A percentile compares a stretch with the other conserved stretches of the same genome.
Evolutionary conservation across 2,329 filamentous ascomycete genomes (phyloP).

Genomic region (Fusarium neocosmosporiellum): DNA sequence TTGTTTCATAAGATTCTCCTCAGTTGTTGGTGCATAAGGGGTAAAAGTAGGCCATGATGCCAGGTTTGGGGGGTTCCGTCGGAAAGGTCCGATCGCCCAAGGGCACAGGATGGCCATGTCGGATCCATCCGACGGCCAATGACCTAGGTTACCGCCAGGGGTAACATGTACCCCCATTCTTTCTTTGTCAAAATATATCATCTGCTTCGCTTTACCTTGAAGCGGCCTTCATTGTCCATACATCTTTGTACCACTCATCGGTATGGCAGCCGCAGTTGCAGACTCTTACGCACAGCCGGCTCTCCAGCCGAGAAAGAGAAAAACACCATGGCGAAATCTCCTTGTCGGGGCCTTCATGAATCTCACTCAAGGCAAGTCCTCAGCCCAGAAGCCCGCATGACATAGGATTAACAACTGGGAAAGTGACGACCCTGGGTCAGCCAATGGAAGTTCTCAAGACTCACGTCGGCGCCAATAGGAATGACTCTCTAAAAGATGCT

Average conservation of each 20-base stretch:
- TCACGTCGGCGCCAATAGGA: constrained; percentile 10
- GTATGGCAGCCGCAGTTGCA: not conserved
- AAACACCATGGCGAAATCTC: constrained; percentile 19
- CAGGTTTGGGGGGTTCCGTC: not conserved
- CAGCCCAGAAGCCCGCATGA: no score
- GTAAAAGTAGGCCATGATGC: no score
- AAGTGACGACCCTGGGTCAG: constrained; percentile 12
- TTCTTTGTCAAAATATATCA: not conserved
- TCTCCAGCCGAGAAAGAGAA: constrained; percentile 1
- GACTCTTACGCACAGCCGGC: not conserved
- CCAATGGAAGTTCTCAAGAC: constrained; percentile 21
- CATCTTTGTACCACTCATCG: not conserved
- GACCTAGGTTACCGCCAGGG: not conserved
- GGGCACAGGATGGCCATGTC: not conserved
- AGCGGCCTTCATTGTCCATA: not conserved
- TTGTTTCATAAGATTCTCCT: not conserved
- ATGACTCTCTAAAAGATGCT: constrained; percentile 6
- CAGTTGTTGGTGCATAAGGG: not conserved
- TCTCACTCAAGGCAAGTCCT: constrained; percentile 7
- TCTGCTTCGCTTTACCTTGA: not conserved
- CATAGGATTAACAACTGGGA: not conserved
- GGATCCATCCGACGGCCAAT: not conserved
- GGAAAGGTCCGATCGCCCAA: not conserved
- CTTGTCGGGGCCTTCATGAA: constrained; percentile 14
- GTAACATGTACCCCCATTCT: not conserved